Conservation (phyloP, 2,329 filamentous ascomycete genomes). For the Aspergillus pseudoglaucus region DNA sequence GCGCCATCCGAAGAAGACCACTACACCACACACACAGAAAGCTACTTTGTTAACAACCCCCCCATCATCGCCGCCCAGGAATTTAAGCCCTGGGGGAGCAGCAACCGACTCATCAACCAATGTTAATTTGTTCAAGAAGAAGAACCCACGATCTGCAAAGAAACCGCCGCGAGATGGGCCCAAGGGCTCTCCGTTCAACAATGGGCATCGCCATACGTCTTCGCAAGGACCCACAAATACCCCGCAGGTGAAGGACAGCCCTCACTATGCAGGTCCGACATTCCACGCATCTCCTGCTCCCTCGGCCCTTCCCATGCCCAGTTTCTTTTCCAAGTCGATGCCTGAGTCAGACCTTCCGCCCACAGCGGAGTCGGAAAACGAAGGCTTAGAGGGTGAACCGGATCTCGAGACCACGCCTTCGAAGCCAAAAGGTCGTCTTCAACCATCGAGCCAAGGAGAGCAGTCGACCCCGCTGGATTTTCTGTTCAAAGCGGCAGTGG, state of each 20-base stretch:
- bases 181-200: constrained; percentile 19
- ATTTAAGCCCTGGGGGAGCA: constrained; percentile 24
- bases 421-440: constrained; percentile 37
- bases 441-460: constrained; percentile 34
- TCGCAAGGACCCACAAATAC: constrained; percentile 38
- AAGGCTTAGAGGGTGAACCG: constrained; percentile 29
- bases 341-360: constrained; percentile 51
- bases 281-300: constrained; percentile 94
- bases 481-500: constrained; percentile 80
- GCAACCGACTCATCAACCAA: constrained; percentile 25
- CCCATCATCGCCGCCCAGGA: constrained; percentile 31
- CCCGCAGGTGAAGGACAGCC: constrained; percentile 32
- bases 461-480: constrained; percentile 75
- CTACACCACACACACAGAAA: constrained; percentile 26
- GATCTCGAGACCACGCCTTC: constrained; percentile 37
- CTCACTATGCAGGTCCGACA: constrained; percentile 76
- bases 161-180: constrained; percentile 27
- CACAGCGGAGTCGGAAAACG: constrained; percentile 33
- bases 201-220: constrained; percentile 26
- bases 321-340: constrained; percentile 72
- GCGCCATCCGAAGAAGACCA: constrained; percentile 30
- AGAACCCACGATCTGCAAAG: constrained; percentile 29
- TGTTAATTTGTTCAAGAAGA: constrained; percentile 29
- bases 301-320: constrained; percentile 82
- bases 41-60: constrained; percentile 24